Evolutionary conservation across 805 yeast genomes (phyloP).

Genomic region (Kodamaea kaohsiungensis): DNA sequence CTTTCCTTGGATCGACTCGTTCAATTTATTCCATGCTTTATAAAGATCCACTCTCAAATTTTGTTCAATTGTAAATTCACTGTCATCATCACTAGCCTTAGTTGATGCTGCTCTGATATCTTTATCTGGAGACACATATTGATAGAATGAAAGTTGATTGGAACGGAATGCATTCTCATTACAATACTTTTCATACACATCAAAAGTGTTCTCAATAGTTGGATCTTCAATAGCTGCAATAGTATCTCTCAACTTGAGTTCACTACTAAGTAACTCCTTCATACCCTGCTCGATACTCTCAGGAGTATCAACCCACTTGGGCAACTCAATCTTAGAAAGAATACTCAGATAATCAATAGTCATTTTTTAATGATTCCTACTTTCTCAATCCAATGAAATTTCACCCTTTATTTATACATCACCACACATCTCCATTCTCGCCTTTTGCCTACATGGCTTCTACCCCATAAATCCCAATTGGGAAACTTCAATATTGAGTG

Average conservation of each 20-base stretch:
- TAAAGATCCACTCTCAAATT: conserved; percentile 66
- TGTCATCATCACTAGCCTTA: conserved; percentile 58
- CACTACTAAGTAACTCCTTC: conserved; percentile 43
- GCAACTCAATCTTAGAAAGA: conserved; percentile 5
- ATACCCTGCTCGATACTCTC: conserved; percentile 46
- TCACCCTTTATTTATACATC: neutral
- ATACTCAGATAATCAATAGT: conserved; percentile 7
- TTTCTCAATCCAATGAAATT: neutral
- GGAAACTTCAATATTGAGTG: neutral
- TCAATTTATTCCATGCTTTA: conserved; percentile 55
- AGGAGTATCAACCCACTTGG: conserved; percentile 59
- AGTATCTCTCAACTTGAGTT: conserved; percentile 50
- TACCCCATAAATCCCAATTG: neutral
- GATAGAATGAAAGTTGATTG: conserved; percentile 64
- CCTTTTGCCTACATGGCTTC: neutral
- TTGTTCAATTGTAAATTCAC: conserved; percentile 62
- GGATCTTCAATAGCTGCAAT: conserved; percentile 53
- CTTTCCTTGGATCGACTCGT: conserved; percentile 31
- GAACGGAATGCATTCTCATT: conserved; percentile 47
- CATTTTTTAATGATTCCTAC: neutral
- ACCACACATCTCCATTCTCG: neutral
- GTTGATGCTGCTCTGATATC: conserved; percentile 72
- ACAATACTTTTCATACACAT: conserved; percentile 52
- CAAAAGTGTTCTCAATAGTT: conserved; percentile 55
- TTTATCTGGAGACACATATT: conserved; percentile 66